Evolutionary conservation across 352 stramenopile genomes (phyloP), one percentile per base, ranked within the genome.

Genomic region (Phytopythium kandeliae): DNA sequence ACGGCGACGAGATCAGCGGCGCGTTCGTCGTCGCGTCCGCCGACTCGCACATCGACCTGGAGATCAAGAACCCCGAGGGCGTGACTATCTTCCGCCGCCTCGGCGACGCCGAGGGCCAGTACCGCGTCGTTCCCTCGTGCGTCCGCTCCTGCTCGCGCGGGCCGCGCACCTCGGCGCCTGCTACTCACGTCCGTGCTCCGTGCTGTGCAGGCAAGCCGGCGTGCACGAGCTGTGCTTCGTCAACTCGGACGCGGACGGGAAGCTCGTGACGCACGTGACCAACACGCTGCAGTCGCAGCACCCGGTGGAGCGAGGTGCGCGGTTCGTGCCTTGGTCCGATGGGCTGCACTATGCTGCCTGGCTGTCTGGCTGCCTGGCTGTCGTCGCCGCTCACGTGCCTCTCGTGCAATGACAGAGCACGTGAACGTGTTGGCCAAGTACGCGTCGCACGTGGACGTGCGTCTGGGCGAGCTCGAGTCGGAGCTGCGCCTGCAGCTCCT

Each of bases 401-500:
- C 11, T 26, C 7, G 19, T 3, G n/a, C 9, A 19, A 3, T 67
- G 12, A 22, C 34, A 90, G 81, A 89, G 11, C 78, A 92, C 49
- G 78, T 92, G 58, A 92, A 76, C 46, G 67, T 87, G 17, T 41
- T 92, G 44, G 81, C 81, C 48, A 92, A 89, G 66, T 92, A 89
- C 53, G 76, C 77, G 38, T 92, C 81, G 35, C 78, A 92, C 45
- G 34, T 92, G 47, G 81, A 92, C 54, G 66, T 92, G 30, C 76
- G 77, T 57, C 76, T 92, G 24, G 81, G 81, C 8, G 78, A 92
- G 50, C 61, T 89, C 13, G 81, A 92, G 50, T 92, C 81, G 8
- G 78, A 92, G 54, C 74, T 84, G 54, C 77, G 81, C 31, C 55
- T 92, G 31, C 78, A 86, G 41, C 70, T 89, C 25, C 86, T 92